Base-by-base conservation (phyloP, 345 rosid species). In the Hibiscus mutabilis region DNA sequence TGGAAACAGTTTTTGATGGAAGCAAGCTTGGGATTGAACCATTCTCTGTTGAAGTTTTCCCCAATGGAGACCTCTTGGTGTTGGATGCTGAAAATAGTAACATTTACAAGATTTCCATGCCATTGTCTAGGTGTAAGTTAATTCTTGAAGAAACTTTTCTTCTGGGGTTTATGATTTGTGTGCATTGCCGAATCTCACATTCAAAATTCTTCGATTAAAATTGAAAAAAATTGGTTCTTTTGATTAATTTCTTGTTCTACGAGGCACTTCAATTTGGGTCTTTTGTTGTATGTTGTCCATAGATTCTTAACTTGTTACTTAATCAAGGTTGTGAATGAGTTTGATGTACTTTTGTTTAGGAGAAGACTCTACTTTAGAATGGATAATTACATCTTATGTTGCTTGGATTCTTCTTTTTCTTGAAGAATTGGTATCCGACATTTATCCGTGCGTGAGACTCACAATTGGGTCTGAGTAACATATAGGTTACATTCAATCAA, bases 1-100 rank as follows among this genome's bases (percentile, higher is more conserved):
- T 96, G 77, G 99, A 96, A 86, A 96, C 99, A 3, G 96, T 96
- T 66, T 87, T 96, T 77, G 99, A 96, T 80, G 99, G 99, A 77
- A 88, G 90, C 73, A 92, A 91, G 77, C 82, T 86, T 78, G 99
- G 98, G 77, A 86, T 96, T 44, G 98, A 92, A 51, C 98, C 98
- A 3, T 82, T 85, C 69, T 83, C 95, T 16, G 79, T 96, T 70
- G 84, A 83, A 71, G 85, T 91, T 68, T 87, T 96, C 46, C 82
- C 89, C 1, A 82, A 79, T 68, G 98, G 92, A 69, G 98, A 91
- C 75, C 93, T 96, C 76, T 83, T 96, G 72, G 84, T 96, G 66
- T 79, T 96, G 86, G 98, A 96, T 63, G 85, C 90, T 69, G 86
- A 86, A 60, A 96, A 91, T 52, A 96, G 91, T 79, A 96, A 96